Evolutionary conservation across 2,329 filamentous ascomycete genomes (phyloP), one percentile per base, ranked within the genome.

Genomic region (Fusarium fujikuroi): DNA sequence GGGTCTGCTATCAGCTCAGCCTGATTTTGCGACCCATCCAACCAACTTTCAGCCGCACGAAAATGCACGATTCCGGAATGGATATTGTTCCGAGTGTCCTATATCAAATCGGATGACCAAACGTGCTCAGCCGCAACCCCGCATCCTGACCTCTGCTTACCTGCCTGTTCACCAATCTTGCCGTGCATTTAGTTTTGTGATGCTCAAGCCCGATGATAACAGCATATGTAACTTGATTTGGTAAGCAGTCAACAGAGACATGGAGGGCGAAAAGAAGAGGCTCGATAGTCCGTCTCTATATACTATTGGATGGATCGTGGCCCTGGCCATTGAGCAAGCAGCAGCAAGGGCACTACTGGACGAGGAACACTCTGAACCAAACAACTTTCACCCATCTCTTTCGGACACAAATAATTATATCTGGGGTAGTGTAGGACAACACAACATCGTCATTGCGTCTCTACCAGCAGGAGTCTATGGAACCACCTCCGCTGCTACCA

Each of bases 401-500:
- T 49, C 25, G 7, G 79, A 81, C 19, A 54, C 54, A 0, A 81
- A 81, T 39, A 57, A 58, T 0, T 81, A 81, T 36, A 74, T 68
- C 0, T 78, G 73, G 58, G 79, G 77, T 3, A 69, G 72, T 0
- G 65, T 81, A 3, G 70, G 75, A 1, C 15, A 60, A 1, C 78
- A 81, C 39, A 78, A 80, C 5, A 40, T 81, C 1, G 76, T 79
- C 2, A 79, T 80, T 2, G 72, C 74, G 4, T 77, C 70, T 3
- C 65, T 80, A 3, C 60, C 74, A 2, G 71, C 66, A 2, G 76
- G 77, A 1, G 47, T 62, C 0, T 71, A 67, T 12, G 77, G 78
- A 1, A 74, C 42, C 0, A 54, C 32, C 2, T 67, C 70, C 0
- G 73, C 78, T 3, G 61, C 74, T 0, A 73, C 34, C 6, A 74